A percentile compares a stretch with the other conserved stretches of the same genome.
These are phyloP conservation scores for Verticillium klebahnii DNA, from an alignment of 2,329 filamentous ascomycete genomes.

Conservation along the genomic window DNA sequence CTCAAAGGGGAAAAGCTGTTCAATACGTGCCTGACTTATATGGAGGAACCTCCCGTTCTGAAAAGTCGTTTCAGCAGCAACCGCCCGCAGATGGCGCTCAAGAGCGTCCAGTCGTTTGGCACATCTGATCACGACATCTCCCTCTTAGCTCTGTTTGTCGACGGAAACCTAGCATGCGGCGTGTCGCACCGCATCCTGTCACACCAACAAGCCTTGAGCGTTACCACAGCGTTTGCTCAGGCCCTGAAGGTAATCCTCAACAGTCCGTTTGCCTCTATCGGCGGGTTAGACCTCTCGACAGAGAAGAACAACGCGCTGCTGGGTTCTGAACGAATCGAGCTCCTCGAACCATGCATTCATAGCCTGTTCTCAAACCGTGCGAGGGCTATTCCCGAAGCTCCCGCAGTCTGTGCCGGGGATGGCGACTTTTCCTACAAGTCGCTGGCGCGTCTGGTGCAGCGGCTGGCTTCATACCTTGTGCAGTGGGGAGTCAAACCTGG, in stretches of 20 bases:
- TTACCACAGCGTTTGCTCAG: conserved; percentile 49
- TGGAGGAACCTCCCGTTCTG: conserved; percentile 31
- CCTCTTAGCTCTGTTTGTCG: conserved; percentile 36
- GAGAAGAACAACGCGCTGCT: conserved; percentile 43
- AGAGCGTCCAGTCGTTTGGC: conserved; percentile 33
- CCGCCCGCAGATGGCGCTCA: conserved; percentile 21
- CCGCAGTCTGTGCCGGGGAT: conserved; percentile 40
- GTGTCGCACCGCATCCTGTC: conserved; percentile 40
- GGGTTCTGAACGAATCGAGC: conserved; percentile 24
- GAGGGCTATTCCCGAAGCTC: conserved; percentile 29
- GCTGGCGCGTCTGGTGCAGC: conserved; percentile 30
- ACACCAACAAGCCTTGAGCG: conserved; percentile 36
- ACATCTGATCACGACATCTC: conserved; percentile 43
- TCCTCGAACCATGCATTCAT: conserved; percentile 41
- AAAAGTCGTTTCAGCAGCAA: conserved; percentile 26
- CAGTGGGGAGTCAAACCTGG: conserved; percentile 45
- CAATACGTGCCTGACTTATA: conserved; percentile 46
- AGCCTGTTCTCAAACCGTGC: conserved; percentile 38
- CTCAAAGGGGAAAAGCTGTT: conserved; percentile 39
- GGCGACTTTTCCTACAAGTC: conserved; percentile 37
- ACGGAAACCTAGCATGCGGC: conserved; percentile 36
- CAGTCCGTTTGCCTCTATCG: conserved; percentile 34
- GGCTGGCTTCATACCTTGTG: conserved; percentile 40
- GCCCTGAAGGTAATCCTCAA: conserved; percentile 43
- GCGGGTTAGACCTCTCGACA: conserved; percentile 47